Conservation (phyloP, 345 rosid species). For the Barbarea vulgaris region DNA sequence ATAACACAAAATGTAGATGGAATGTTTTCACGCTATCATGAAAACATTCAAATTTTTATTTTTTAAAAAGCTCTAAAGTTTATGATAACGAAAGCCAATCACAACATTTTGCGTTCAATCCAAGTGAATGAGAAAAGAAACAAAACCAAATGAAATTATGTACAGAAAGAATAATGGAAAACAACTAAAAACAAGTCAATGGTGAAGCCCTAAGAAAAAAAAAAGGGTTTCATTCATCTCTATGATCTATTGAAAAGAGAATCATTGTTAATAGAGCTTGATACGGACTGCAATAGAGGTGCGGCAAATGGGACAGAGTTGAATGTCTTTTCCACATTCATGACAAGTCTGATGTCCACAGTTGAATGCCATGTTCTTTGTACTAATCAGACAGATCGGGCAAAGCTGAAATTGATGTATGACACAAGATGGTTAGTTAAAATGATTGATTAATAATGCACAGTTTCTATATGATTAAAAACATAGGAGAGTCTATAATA, state of each 20-base stretch:
- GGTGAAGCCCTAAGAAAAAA: too few species aligned
- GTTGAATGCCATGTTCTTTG: constrained; percentile 77
- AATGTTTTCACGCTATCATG: neutral
- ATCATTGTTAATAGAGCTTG: constrained; percentile 55
- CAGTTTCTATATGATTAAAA: neutral
- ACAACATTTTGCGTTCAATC: neutral
- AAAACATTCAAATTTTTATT: neutral
- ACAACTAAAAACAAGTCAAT: too few species aligned
- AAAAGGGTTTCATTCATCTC: too few species aligned
- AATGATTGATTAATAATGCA: neutral
- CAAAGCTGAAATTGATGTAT: constrained; percentile 55
- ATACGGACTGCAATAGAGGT: constrained; percentile 56
- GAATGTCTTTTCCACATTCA: constrained; percentile 69
- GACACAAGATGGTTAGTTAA: neutral
- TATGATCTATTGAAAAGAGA: too few species aligned
- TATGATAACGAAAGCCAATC: neutral
- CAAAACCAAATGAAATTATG: neutral
- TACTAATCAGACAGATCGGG: constrained; percentile 65
- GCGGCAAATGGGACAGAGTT: constrained; percentile 79
- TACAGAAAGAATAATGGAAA: constrained; percentile 25
- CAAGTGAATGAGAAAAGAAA: neutral
- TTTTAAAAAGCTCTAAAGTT: neutral
- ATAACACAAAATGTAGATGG: neutral
- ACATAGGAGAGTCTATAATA: too few species aligned
- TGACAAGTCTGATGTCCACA: constrained; percentile 92